Evolutionary conservation across 2,329 filamentous ascomycete genomes (phyloP).

Genomic region (Exophiala sideris): DNA sequence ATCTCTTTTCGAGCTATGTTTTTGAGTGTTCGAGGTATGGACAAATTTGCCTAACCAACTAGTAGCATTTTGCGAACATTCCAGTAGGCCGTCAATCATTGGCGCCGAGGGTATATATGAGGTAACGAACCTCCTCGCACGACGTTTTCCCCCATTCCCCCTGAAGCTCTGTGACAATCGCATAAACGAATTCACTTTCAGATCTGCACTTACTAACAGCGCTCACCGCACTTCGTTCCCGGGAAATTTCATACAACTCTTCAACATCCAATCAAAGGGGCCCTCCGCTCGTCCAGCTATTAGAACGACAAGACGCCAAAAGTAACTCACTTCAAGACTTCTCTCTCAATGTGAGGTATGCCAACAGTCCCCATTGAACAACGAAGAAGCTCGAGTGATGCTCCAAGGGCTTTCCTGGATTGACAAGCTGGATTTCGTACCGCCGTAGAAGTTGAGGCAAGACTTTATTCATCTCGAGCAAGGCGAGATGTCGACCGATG

Average conservation of each 20-base stretch:
- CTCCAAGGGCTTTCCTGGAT: slow-evolving; percentile 49
- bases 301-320: too few relatives aligned
- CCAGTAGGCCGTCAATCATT: too few relatives aligned
- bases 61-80: too few relatives aligned
- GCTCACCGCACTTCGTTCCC: not conserved
- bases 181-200: too few relatives aligned
- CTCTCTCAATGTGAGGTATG: slow-evolving; percentile 43
- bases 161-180: too few relatives aligned
- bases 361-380: slow-evolving; percentile 55
- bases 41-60: too few relatives aligned
- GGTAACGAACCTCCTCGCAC: too few relatives aligned
- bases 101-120: too few relatives aligned
- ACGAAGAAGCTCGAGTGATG: slow-evolving; percentile 60
- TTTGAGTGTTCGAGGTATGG: too few relatives aligned
- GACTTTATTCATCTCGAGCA: slow-evolving; percentile 60
- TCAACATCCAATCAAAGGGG: not conserved
- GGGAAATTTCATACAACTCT: not conserved
- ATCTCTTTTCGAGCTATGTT: too few relatives aligned
- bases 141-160: too few relatives aligned
- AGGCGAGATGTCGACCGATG: slow-evolving; percentile 54
- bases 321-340: slow-evolving; percentile 1
- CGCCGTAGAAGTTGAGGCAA: slow-evolving; percentile 54
- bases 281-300: not conserved
- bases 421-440: slow-evolving; percentile 53
- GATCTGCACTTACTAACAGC: too few relatives aligned